Conservation (phyloP, 192 early-diverging fungal species). For the Podila epigama region DNA sequence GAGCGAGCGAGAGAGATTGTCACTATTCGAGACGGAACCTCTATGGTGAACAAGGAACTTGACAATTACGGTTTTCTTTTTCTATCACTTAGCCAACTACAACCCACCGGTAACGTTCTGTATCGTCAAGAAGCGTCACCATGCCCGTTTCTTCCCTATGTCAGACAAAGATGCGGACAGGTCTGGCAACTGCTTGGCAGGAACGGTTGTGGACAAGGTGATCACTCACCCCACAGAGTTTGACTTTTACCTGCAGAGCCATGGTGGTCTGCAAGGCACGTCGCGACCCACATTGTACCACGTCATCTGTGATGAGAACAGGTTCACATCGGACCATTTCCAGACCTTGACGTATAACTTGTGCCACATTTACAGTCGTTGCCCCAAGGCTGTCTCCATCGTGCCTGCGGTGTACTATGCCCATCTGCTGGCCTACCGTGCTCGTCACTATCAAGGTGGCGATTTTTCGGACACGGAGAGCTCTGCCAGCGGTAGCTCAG, state of each 20-base stretch:
- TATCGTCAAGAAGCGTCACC: constrained; percentile 88
- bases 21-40: too few species aligned
- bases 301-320: constrained; percentile 89
- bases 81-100: constrained; percentile 68
- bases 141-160: constrained; percentile 81
- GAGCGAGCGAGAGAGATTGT: too few species aligned
- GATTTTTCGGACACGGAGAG: constrained; percentile 52
- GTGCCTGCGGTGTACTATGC: constrained; percentile 93
- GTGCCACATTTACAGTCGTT: constrained; percentile 91
- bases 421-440: constrained; percentile 82
- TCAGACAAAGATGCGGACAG: constrained; percentile 63
- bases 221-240: constrained; percentile 80
- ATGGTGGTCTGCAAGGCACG: constrained; percentile 93
- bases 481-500: not conserved
- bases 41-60: too few species aligned
- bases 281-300: constrained; percentile 92
- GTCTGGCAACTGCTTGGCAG: constrained; percentile 81
- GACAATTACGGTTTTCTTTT: constrained; percentile 54
- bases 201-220: constrained; percentile 76
- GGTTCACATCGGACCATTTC: constrained; percentile 79
- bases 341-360: constrained; percentile 91
- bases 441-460: constrained; percentile 64
- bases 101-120: constrained; percentile 81
- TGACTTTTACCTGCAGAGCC: constrained; percentile 90
- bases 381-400: constrained; percentile 85